These are phyloP conservation scores for Lecanicillium sp. DNA, from an alignment of 2,329 filamentous ascomycete genomes.

Conservation along the genomic window DNA sequence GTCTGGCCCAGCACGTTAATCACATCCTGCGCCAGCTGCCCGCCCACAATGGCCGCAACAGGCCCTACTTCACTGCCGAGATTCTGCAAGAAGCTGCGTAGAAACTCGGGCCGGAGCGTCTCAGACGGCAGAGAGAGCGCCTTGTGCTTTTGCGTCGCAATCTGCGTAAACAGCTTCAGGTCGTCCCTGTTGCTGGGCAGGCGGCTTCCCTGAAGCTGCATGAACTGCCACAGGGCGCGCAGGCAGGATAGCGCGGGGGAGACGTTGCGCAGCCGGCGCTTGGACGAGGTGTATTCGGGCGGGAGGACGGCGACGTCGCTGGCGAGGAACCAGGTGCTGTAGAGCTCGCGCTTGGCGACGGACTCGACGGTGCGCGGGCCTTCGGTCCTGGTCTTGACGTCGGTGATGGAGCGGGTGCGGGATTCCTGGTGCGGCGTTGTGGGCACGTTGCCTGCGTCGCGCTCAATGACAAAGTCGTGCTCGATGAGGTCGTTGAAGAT, in stretches of 20 bases:
- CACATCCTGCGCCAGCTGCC: slow-evolving; percentile 87
- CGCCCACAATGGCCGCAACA: slow-evolving; percentile 81
- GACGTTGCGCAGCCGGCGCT: slow-evolving; percentile 65
- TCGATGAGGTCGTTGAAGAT: slow-evolving; percentile 88
- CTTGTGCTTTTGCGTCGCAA: slow-evolving; percentile 71
- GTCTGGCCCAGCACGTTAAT: slow-evolving; percentile 90
- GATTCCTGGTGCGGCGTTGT: slow-evolving; percentile 58
- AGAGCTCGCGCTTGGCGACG: slow-evolving; percentile 85
- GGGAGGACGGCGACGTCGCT: slow-evolving; percentile 66
- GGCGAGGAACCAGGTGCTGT: slow-evolving; percentile 80
- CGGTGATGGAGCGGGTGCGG: slow-evolving; percentile 66
- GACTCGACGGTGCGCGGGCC: slow-evolving; percentile 61
- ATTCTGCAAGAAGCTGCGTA: slow-evolving; percentile 81
- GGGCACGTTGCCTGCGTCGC: slow-evolving; percentile 68
- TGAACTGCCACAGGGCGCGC: slow-evolving; percentile 82
- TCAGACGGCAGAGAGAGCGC: slow-evolving; percentile 62
- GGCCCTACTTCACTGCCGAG: slow-evolving; percentile 77
- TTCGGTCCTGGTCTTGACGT: slow-evolving; percentile 62
- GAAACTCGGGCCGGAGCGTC: slow-evolving; percentile 60
- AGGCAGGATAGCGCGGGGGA: slow-evolving; percentile 78
- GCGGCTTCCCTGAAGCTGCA: slow-evolving; percentile 41
- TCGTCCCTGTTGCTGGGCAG: slow-evolving; percentile 54
- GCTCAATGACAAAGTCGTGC: slow-evolving; percentile 84
- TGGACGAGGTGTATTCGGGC: slow-evolving; percentile 57
- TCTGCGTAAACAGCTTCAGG: slow-evolving; percentile 65